phyloP scores from a whole-genome alignment of 192 early-diverging fungal genomes.

The Coemansia sp. region DNA sequence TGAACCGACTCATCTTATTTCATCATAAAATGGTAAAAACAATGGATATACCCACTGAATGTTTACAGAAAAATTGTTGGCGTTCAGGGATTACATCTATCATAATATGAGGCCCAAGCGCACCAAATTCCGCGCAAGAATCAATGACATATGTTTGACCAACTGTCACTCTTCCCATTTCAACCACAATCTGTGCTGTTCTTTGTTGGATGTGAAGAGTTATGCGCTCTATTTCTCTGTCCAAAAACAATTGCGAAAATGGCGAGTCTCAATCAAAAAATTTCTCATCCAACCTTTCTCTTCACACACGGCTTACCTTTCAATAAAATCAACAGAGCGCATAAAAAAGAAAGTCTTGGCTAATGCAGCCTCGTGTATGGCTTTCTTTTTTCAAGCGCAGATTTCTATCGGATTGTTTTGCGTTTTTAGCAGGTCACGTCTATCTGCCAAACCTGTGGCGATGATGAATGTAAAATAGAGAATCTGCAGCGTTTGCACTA shows the following conservation, averaged over 20 bases:
- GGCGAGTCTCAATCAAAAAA: background rate
- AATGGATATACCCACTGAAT: background rate
- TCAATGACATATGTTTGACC: background rate
- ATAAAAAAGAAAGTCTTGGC: background rate
- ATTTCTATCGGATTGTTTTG: background rate
- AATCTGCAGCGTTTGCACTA: background rate
- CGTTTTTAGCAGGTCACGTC: background rate
- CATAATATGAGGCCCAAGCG: background rate
- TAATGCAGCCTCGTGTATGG: background rate
- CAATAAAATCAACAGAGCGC: background rate
- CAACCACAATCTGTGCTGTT: background rate
- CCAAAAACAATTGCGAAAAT: background rate
- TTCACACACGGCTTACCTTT: background rate
- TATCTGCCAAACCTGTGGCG: background rate
- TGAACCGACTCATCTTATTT: background rate
- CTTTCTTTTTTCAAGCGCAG: background rate
- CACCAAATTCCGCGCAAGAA: background rate
- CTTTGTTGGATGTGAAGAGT: background rate
- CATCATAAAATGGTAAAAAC: background rate
- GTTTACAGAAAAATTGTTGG: background rate
- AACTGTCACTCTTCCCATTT: background rate
- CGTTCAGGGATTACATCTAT: background rate
- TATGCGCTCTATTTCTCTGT: background rate
- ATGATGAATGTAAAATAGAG: background rate
- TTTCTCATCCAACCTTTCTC: background rate